Evolutionary conservation across 2,329 filamentous ascomycete genomes (phyloP), one percentile per base, ranked within the genome.

Genomic region (Penicillium freii): DNA sequence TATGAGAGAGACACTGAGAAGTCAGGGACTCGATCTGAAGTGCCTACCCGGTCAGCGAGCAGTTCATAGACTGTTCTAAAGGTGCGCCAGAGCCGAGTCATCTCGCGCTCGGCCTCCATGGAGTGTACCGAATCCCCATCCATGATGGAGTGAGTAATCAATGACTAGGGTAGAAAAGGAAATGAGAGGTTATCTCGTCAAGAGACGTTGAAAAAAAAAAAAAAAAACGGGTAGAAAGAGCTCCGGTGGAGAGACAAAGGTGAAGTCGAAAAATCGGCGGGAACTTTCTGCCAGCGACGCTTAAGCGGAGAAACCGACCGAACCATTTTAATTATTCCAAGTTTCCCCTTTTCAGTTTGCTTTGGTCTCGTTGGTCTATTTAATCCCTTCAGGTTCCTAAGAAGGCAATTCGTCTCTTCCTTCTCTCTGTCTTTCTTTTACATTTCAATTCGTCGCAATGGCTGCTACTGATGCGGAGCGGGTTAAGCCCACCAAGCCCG

Each of bases 61-160:
- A 99, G 96, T 82, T 99, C 91, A 76, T 96, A 91, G 48, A 92
- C 87, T 9, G 94, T 99, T 77, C 87, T 87, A 86, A 91, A 95
- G 68, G 92, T 91, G 76, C 93, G 90, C 93, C 94, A 99, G 66
- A 97, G 85, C 72, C 90, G 87, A 63, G 85, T 82, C 69, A 75
- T 74, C 65, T 77, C 74, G 63, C 70, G 71, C 58, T 74, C 70
- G 54, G 73, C 73, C 36, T 77, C 75, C 33, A 67, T 69, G 55
- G 73, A 73, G 57, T 69, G 65, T 34, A 71, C 69, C 33, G 68
- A 71, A 39, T 76, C 74, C 23, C 74, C 75, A 52, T 78, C 75
- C 75, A 77, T 77, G 59, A 46, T 54, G 54, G 49, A 49, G n/a
- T 25, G 39, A 31, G 23, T 33, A 39, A 13, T 62, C 29, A 38